Evolutionary conservation across 495 filamentous ascomycete species (phyloP).

Genomic region (Bombardia bombarda): DNA sequence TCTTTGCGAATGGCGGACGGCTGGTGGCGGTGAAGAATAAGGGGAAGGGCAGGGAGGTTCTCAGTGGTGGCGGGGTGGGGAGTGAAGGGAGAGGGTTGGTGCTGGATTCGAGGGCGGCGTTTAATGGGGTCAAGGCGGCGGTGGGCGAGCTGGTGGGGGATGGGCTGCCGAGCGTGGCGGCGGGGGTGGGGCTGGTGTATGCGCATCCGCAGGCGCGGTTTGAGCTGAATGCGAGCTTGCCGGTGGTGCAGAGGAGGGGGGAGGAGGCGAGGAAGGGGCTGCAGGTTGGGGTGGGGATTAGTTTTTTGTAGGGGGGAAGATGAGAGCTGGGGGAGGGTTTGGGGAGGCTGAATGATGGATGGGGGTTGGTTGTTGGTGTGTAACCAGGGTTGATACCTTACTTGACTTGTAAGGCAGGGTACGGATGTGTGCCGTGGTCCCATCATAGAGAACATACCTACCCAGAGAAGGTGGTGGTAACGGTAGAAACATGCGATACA

Average conservation of each 20-base stretch:
- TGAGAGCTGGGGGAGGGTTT: no score
- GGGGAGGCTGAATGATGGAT: no score
- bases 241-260: conserved; percentile 67
- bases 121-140: conserved; percentile 43
- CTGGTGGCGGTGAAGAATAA: conserved; percentile 64
- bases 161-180: conserved; percentile 76
- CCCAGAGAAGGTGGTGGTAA: no score
- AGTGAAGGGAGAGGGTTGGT: no score
- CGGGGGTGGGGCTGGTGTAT: conserved; percentile 86
- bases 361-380: no score
- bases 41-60: conserved; percentile 31
- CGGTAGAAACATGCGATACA: no score
- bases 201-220: conserved; percentile 87
- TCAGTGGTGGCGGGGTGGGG: conserved; percentile 13
- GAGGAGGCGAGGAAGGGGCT: conserved; percentile 87
- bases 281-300: conserved; percentile 88
- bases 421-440: no score
- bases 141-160: conserved; percentile 60
- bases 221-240: conserved; percentile 89
- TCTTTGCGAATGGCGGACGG: conserved; percentile 85
- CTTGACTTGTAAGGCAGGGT: no score
- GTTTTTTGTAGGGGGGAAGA: no score
- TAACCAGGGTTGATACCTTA: no score
- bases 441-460: no score
- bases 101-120: conserved; percentile 33